Conservation (phyloP, 2,329 filamentous ascomycete genomes). For the Aspergillus pseudoterreus region DNA sequence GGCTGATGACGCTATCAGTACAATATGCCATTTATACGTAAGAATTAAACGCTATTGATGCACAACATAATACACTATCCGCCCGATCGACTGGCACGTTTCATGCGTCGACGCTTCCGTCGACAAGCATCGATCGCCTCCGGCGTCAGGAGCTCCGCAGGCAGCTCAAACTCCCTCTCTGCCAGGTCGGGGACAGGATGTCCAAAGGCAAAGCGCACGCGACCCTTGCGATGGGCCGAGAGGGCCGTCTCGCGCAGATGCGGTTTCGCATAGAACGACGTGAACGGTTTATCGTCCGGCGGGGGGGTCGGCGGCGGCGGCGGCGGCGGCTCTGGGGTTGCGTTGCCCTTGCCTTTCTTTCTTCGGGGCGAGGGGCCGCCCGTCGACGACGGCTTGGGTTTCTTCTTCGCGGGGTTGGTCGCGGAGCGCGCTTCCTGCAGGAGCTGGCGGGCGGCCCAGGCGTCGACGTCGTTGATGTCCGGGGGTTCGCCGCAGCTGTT, state of each 20-base stretch:
- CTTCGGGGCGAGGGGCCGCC: neutral
- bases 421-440: constrained; percentile 65
- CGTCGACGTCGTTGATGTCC: constrained; percentile 68
- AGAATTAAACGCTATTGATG: too few relatives aligned
- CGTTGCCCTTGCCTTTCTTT: constrained; percentile 5
- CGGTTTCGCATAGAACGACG: constrained; percentile 79
- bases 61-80: constrained; percentile 4
- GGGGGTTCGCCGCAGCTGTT: constrained; percentile 51
- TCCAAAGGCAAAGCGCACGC: constrained; percentile 76
- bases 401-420: constrained; percentile 37
- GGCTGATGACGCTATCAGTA: too few relatives aligned
- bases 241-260: constrained; percentile 77
- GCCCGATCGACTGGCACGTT: constrained; percentile 24
- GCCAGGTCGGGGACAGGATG: constrained; percentile 70
- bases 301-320: constrained; percentile 19
- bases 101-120: constrained; percentile 35
- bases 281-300: constrained; percentile 59
- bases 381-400: constrained; percentile 19
- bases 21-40: too few relatives aligned
- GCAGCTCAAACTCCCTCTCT: constrained; percentile 70
- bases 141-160: constrained; percentile 53
- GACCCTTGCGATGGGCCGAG: constrained; percentile 65
- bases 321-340: constrained; percentile 1
- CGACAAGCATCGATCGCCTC: constrained; percentile 41
- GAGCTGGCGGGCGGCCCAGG: constrained; percentile 68